Evolutionary conservation across 106 monocot species (phyloP).

Genomic region (Posidonia australis): DNA sequence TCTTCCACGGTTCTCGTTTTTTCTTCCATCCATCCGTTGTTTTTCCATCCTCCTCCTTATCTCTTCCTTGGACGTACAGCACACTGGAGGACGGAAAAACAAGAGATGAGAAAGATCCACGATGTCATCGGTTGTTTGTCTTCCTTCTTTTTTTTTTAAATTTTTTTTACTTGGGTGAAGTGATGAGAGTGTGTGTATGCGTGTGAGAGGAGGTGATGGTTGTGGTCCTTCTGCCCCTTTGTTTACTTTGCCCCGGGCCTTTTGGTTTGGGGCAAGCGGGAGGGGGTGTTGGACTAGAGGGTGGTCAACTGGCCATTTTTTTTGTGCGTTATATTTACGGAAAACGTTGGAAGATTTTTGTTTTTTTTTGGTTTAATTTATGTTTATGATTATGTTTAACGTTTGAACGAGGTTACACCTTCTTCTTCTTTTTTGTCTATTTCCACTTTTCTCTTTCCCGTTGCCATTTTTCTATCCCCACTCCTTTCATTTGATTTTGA

Average conservation of each 20-base stretch:
- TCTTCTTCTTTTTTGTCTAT: background rate
- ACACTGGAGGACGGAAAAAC: background rate
- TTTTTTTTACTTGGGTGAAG: background rate
- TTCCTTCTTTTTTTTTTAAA: background rate
- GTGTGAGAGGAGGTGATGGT: background rate
- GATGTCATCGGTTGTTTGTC: background rate
- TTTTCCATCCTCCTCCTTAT: background rate
- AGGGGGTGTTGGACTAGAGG: background rate
- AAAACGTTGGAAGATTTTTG: background rate
- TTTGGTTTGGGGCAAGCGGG: background rate
- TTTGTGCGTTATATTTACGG: background rate
- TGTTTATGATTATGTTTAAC: background rate
- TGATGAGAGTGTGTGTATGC: background rate
- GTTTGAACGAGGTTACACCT: background rate
- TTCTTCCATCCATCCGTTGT: background rate
- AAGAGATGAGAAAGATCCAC: conserved; percentile 9
- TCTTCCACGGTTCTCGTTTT: conserved; percentile 2
- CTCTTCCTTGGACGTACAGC: background rate
- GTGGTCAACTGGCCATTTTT: conserved; percentile 5
- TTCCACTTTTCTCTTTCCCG: background rate
- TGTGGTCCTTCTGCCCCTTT: background rate
- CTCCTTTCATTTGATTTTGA: background rate
- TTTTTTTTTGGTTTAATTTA: background rate
- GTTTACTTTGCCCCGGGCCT: background rate
- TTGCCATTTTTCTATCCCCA: background rate